These are phyloP conservation scores for Pittosporum tobira DNA, from an alignment of 129 eudicot genomes.

Conservation along the genomic window DNA sequence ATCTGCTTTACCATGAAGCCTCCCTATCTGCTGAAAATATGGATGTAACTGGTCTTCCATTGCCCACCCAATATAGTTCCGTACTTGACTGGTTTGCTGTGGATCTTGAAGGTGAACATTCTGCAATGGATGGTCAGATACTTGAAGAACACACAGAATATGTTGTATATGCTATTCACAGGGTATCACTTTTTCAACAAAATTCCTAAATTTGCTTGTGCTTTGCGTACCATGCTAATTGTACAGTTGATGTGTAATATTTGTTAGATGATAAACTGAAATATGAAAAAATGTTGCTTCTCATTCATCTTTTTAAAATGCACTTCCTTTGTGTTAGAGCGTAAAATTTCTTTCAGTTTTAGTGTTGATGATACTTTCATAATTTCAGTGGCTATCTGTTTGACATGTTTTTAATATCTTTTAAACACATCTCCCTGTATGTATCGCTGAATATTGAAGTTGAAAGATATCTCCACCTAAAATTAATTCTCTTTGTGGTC, in stretches of 20 bases:
- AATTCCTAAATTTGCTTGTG: conserved; percentile 13
- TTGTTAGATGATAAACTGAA: neutral
- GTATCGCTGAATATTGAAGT: neutral
- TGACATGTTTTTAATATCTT: neutral
- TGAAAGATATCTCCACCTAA: neutral
- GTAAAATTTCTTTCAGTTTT: neutral
- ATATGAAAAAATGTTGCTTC: conserved; percentile 12
- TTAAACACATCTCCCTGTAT: neutral
- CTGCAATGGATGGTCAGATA: conserved; percentile 99
- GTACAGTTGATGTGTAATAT: neutral
- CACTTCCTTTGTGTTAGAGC: too few species aligned
- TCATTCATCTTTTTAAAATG: neutral
- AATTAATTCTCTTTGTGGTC: neutral
- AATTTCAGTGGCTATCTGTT: neutral
- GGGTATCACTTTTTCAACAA: conserved; percentile 49
- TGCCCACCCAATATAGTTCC: conserved; percentile 45
- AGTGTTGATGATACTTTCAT: neutral
- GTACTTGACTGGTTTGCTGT: conserved; percentile 97
- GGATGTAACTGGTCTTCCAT: conserved; percentile 32
- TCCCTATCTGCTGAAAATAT: conserved; percentile 30
- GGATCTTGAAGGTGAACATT: conserved; percentile 99
- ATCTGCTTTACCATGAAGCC: conserved; percentile 61
- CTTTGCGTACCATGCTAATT: conserved; percentile 10
- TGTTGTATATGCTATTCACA: conserved; percentile 92
- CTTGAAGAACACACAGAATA: conserved; percentile 96